Base-by-base conservation (phyloP, 2,329 filamentous ascomycete genomes). In the Pseudocercospora crystallina region DNA sequence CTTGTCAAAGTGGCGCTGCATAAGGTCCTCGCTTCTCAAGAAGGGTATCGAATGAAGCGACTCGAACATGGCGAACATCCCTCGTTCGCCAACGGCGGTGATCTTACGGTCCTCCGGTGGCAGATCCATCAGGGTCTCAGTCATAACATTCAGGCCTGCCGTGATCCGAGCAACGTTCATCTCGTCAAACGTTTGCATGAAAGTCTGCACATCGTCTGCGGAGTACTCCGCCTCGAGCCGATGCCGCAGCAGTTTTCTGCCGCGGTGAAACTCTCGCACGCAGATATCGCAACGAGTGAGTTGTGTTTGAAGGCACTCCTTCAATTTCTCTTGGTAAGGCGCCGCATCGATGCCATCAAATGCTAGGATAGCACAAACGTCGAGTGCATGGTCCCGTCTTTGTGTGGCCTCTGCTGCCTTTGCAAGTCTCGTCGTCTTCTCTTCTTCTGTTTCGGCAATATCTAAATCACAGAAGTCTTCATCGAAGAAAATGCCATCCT, bases 21-120 rank as follows among this genome's bases (percentile, higher is more conserved):
- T 68, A 14, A 79, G 69, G 13, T 73, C 69, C 48, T 82, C 78
- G 56, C 80, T 76, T 15, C 73, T 70, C 54, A 96, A 76, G 65
- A 95, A 90, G 1, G 86, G 79, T 59, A 90, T 83, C 68, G 87
- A 95, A 68, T 90, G 95, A 44, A 97, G 74, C 0, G 87, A 86
- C 68, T 97, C 92, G 62, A 95, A 96, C 29, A 97, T 81, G 9
- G 89, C 86, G 51, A 94, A 81, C 43, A 95, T 80, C 5, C 89
- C 83, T 26, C 81, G 74, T 1, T 79, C 73, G 26, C 80, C 76
- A 20, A 84, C 67, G 20, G 75, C 69, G 45, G 70, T 68, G 32
- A 82, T 73, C 15, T 71, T 75, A 34, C 82, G 76, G 50, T 77
- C 64, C 37, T 78, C 71, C 3, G 76, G 73, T 2, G 80, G 75